Evolutionary conservation across 306 rosid genomes (phyloP).

Genomic region (Delonix regia): DNA sequence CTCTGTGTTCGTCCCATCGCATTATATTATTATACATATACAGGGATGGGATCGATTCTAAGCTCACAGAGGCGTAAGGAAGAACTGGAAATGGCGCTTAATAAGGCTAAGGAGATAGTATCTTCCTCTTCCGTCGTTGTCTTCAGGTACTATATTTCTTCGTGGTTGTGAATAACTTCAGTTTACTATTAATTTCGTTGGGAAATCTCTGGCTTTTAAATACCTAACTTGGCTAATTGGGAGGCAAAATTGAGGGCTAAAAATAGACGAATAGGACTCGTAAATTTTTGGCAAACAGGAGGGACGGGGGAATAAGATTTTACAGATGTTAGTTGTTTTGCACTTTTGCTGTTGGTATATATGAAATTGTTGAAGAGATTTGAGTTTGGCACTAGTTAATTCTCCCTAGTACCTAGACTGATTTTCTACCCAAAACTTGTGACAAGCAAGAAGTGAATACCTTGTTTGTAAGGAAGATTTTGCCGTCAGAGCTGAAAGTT

Average conservation of each 20-base stretch:
- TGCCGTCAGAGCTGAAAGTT: not conserved
- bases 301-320: not conserved
- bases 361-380: not conserved
- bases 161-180: not conserved
- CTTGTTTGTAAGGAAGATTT: not conserved
- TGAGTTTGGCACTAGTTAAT: not conserved
- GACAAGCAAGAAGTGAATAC: not conserved
- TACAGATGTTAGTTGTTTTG: not conserved
- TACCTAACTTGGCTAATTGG: not conserved
- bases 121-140: conserved; percentile 44
- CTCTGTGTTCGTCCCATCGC: not conserved
- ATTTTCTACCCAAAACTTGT: not conserved
- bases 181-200: not conserved
- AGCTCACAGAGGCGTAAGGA: conserved; percentile 36
- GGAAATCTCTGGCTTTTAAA: not conserved
- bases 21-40: not conserved
- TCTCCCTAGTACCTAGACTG: not conserved
- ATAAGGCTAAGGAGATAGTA: conserved; percentile 41
- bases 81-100: conserved; percentile 41
- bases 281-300: not conserved
- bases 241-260: not conserved
- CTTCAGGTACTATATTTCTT: conserved; percentile 36
- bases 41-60: conserved; percentile 38
- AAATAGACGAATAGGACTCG: not conserved
- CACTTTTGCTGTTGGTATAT: not conserved